These are phyloP conservation scores for Zizania latifolia DNA, from an alignment of 176 grass and related monocot species.

Conservation along the genomic window DNA sequence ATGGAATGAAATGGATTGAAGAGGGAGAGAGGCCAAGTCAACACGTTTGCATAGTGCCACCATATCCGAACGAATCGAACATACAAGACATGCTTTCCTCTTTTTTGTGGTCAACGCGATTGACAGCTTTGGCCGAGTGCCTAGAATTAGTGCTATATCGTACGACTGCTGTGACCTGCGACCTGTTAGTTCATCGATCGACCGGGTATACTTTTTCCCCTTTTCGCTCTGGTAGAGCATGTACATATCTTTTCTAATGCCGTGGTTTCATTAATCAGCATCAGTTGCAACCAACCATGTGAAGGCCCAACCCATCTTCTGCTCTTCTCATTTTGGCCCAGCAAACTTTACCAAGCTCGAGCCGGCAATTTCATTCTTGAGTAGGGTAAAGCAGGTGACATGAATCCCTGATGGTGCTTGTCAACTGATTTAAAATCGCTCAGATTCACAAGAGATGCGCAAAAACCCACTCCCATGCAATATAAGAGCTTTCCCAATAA, in stretches of 20 bases:
- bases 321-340: neutral
- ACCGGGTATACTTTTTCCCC: neutral
- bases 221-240: neutral
- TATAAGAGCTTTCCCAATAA: too few species aligned
- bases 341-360: neutral
- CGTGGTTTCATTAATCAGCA: neutral
- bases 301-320: neutral
- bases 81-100: neutral
- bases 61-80: neutral
- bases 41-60: neutral
- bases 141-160: neutral
- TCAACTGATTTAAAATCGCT: neutral
- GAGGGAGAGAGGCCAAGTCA: neutral
- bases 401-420: neutral
- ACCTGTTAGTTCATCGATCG: neutral
- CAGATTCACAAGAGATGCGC: too few species aligned
- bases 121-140: neutral
- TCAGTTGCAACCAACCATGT: neutral
- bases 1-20: neutral
- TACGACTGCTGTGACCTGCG: neutral
- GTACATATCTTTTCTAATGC: neutral
- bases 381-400: neutral
- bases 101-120: neutral
- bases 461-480: too few species aligned
- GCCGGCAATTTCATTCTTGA: neutral